These are phyloP conservation scores for Geranium incanum DNA, from an alignment of 441 rosid species.

Conservation along the genomic window DNA sequence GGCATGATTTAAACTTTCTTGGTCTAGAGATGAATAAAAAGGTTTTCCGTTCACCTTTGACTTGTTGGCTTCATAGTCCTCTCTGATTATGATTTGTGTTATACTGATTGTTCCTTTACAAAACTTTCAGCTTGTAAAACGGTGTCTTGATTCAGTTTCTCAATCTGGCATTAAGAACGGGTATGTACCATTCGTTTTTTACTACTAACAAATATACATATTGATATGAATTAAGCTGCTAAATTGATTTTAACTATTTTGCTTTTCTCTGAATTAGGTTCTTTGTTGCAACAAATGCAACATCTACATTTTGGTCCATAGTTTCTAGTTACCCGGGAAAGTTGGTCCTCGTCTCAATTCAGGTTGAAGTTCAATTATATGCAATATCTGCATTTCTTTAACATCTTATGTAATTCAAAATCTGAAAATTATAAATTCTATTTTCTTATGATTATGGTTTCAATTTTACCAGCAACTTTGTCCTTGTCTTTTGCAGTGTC, in stretches of 20 bases:
- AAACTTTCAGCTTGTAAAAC: slow-evolving; percentile 45
- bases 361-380: slow-evolving; percentile 31
- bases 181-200: slow-evolving; percentile 30
- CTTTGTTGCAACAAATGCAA: slow-evolving; percentile 59
- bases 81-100: slow-evolving; percentile 9
- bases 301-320: slow-evolving; percentile 51
- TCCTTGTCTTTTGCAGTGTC: slow-evolving; percentile 38
- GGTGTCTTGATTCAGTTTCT: slow-evolving; percentile 36
- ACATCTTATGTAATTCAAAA: background rate
- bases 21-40: slow-evolving; percentile 62
- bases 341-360: slow-evolving; percentile 51
- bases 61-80: slow-evolving; percentile 3
- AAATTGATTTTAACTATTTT: background rate
- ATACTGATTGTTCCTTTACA: slow-evolving; percentile 9
- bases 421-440: background rate
- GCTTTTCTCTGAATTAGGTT: slow-evolving; percentile 27
- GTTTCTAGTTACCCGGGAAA: slow-evolving; percentile 57
- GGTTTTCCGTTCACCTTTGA: slow-evolving; percentile 29
- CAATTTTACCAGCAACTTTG: background rate
- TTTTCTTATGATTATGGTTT: slow-evolving; percentile 2
- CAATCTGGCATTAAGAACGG: slow-evolving; percentile 43
- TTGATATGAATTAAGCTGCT: background rate
- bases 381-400: slow-evolving; percentile 9
- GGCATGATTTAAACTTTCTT: slow-evolving; percentile 56
- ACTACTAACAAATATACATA: background rate